Evolutionary conservation across 2,329 filamentous ascomycete species (phyloP), one percentile per base, ranked within the genome.

Genomic region (Colletotrichum lupini): DNA sequence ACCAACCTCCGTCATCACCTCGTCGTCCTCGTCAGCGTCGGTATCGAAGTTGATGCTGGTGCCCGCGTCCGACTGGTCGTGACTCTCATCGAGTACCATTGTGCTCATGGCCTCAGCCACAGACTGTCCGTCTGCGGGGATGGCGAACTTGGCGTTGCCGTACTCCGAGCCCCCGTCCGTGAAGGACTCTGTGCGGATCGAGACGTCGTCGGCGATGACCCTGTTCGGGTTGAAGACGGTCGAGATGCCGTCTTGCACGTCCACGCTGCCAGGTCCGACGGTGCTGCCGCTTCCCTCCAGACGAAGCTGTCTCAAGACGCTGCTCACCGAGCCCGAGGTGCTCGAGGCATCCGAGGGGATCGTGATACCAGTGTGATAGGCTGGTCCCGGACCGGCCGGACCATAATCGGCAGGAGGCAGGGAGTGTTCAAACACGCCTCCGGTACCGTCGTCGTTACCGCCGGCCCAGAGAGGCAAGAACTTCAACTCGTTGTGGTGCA

Each of bases 391-490:
- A 0, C 85, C 85, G 30, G 77, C 82, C 1, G 86, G 85, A 0
- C 86, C 86, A 77, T 86, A 81, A 1, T 84, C 80, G 1, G 86
- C 80, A 1, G 81, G 81, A 0, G 86, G 86, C 14, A 87, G 80
- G 3, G 75, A 74, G 0, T 79, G 70, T 74, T 86, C 83, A 67
- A 86, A 88, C 1, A 89, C 86, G 6, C 86, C 86, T 26, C 87
- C 86, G 5, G 85, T 87, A 19, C 85, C 85, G 74, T 90, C 87
- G 71, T 89, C 83, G 56, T 82, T 79, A 1, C 84, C 92, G 4
- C 88, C 91, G 0, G 90, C 91, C 91, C 91, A 93, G 4, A 93
- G 82, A 0, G 92, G 91, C 3, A 93, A 83, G 75, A 87, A 93
- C 69, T 88, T 88, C 75, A 89, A 86, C 80, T 94, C 92, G 2